phyloP scores from a whole-genome alignment of 768 basidiomycete species.

The Dioszegia hungarica region DNA sequence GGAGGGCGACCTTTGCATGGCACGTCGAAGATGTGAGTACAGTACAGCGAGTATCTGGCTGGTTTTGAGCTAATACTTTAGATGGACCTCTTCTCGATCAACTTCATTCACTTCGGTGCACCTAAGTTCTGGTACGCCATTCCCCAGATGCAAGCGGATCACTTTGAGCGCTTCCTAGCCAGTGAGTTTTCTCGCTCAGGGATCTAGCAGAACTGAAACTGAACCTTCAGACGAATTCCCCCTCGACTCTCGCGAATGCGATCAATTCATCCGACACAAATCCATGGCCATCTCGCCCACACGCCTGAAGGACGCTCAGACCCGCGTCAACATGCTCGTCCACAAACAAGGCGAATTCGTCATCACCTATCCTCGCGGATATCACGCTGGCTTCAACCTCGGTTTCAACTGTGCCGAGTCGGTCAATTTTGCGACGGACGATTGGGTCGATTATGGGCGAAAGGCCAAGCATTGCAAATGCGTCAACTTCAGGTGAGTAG shows the following conservation, averaged over 20 bases:
- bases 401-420: conserved; percentile 96
- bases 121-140: conserved; percentile 94
- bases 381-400: conserved; percentile 94
- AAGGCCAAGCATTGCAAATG: conserved; percentile 57
- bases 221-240: conserved; percentile 74
- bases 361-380: conserved; percentile 88
- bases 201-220: neutral
- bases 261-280: conserved; percentile 94
- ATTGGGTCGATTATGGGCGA: conserved; percentile 84
- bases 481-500: conserved; percentile 50
- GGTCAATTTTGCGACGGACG: conserved; percentile 92
- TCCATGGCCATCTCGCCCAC: conserved; percentile 88
- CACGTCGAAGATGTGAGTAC: conserved; percentile 77
- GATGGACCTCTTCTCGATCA: conserved; percentile 98
- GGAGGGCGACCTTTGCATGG: conserved; percentile 98
- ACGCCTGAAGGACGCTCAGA: conserved; percentile 70
- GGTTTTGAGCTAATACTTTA: neutral
- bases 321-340: conserved; percentile 76
- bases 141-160: conserved; percentile 74
- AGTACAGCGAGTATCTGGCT: neutral
- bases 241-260: conserved; percentile 73
- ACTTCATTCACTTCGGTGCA: conserved; percentile 97
- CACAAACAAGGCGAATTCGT: conserved; percentile 95
- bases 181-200: conserved; percentile 53
- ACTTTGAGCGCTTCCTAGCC: conserved; percentile 85